phyloP scores from a whole-genome alignment of 2,329 filamentous ascomycete genomes.

The Rosellinia necatrix region DNA sequence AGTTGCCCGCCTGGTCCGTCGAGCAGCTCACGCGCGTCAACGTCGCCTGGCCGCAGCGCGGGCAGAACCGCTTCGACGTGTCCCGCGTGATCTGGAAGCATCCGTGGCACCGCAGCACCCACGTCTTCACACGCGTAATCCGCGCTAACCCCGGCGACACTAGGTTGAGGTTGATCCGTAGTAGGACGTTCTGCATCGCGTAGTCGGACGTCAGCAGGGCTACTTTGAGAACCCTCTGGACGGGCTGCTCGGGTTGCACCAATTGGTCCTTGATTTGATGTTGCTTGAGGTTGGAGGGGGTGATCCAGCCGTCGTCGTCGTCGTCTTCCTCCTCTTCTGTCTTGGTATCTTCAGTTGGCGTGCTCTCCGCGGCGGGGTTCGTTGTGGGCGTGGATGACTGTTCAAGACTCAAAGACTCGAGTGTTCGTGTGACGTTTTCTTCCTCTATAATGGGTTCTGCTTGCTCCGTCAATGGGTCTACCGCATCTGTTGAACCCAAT shows the following conservation, averaged over 20 bases:
- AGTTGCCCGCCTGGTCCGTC: slow-evolving; percentile 78
- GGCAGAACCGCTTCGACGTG: slow-evolving; percentile 89
- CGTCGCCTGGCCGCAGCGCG: slow-evolving; percentile 84
- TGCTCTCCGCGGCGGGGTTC: slow-evolving; percentile 24
- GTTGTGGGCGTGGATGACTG: slow-evolving; percentile 26
- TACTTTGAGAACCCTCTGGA: slow-evolving; percentile 74
- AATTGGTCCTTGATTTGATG: slow-evolving; percentile 71
- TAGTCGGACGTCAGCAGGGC: slow-evolving; percentile 95
- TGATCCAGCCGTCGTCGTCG: slow-evolving; percentile 82
- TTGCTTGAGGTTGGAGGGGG: slow-evolving; percentile 86
- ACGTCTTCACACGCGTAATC: slow-evolving; percentile 84
- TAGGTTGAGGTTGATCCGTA: slow-evolving; percentile 93
- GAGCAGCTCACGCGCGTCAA: slow-evolving; percentile 85
- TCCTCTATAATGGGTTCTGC: slow-evolving; percentile 26
- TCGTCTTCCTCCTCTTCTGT: slow-evolving; percentile 37
- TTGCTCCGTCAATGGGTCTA: slow-evolving; percentile 8
- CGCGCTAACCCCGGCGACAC: slow-evolving; percentile 78
- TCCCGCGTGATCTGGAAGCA: slow-evolving; percentile 87
- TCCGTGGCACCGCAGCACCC: slow-evolving; percentile 89
- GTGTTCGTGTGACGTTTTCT: slow-evolving; percentile 32
- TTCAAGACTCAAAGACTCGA: slow-evolving; percentile 35
- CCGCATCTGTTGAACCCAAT: not conserved
- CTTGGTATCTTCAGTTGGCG: slow-evolving; percentile 14
- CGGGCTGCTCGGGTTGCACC: slow-evolving; percentile 52
- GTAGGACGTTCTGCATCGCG: slow-evolving; percentile 95